Evolutionary conservation across 2,329 filamentous ascomycete genomes (phyloP).

Genomic region (Berkeleyomyces basicola): DNA sequence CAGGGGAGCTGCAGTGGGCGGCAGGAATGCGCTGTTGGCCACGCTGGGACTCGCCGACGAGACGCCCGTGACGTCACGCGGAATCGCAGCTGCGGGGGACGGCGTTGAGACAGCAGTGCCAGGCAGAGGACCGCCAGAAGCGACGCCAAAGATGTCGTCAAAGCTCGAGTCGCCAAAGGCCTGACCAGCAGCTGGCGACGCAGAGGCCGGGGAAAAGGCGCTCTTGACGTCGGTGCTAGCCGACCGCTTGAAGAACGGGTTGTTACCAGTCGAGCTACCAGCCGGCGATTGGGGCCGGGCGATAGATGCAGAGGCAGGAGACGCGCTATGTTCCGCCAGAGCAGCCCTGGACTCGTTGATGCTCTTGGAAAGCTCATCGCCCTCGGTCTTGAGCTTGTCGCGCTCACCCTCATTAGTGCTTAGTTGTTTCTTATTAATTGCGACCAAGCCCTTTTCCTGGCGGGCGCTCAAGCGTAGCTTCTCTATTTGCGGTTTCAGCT

Average conservation of each 20-base stretch:
- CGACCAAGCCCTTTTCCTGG: conserved; percentile 89
- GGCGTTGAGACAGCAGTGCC: conserved; percentile 37
- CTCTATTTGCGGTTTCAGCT: conserved; percentile 79
- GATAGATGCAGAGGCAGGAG: conserved; percentile 36
- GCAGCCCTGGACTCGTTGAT: conserved; percentile 6
- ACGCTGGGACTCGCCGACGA: conserved; percentile 28
- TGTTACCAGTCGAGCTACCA: conserved; percentile 48
- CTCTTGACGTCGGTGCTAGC: conserved; percentile 44
- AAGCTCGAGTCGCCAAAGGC: conserved; percentile 51
- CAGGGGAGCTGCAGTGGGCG: neutral
- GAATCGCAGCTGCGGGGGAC: conserved; percentile 29
- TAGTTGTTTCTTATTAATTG: conserved; percentile 97
- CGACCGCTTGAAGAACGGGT: conserved; percentile 78
- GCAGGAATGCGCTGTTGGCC: neutral
- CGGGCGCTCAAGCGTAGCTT: conserved; percentile 83
- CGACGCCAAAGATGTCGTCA: conserved; percentile 71
- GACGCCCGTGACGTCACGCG: conserved; percentile 35
- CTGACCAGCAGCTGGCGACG: conserved; percentile 25
- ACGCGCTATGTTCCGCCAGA: conserved; percentile 26
- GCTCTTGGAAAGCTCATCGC: conserved; percentile 45
- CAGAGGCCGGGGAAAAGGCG: conserved; percentile 27
- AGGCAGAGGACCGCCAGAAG: conserved; percentile 19
- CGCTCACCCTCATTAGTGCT: conserved; percentile 76
- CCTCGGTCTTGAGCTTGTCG: conserved; percentile 72
- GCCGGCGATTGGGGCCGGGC: conserved; percentile 54